Evolutionary conservation across 805 yeast genomes (phyloP).

Genomic region (Yarrowia phangngaensis): DNA sequence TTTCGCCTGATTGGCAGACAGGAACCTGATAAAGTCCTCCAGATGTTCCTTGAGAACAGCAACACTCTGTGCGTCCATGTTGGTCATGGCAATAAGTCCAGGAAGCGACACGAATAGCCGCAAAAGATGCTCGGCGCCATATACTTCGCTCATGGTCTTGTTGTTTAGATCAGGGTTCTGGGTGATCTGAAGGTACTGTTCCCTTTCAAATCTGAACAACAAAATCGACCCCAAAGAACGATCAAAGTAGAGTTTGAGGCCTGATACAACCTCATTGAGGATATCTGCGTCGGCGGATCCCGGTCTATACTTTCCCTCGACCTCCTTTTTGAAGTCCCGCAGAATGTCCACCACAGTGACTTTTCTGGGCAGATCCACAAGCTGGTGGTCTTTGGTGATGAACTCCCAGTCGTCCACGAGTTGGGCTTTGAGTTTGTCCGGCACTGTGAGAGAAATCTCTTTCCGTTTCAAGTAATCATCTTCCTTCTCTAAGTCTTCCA

Average conservation of each 20-base stretch:
- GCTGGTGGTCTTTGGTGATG: constrained; percentile 72
- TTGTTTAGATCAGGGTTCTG: constrained; percentile 38
- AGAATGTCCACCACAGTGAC: constrained; percentile 55
- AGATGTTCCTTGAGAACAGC: constrained; percentile 52
- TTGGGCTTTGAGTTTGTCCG: constrained; percentile 61
- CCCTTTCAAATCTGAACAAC: constrained; percentile 71
- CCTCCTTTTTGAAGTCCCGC: constrained; percentile 45
- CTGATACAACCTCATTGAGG: constrained; percentile 63
- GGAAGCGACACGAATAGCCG: constrained; percentile 77
- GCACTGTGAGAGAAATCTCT: constrained; percentile 57
- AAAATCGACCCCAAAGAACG: constrained; percentile 63
- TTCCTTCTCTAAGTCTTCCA: constrained; percentile 38
- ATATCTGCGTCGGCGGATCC: constrained; percentile 47
- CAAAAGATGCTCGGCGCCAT: constrained; percentile 79
- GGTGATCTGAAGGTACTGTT: constrained; percentile 58
- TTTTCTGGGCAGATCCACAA: constrained; percentile 61
- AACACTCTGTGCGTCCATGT: constrained; percentile 74
- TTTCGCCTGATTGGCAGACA: constrained; percentile 45
- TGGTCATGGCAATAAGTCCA: constrained; percentile 70
- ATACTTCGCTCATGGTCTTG: constrained; percentile 47
- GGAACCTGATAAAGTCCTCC: constrained; percentile 51
- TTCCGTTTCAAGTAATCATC: constrained; percentile 41
- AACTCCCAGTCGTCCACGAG: constrained; percentile 93
- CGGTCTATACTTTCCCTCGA: constrained; percentile 34
- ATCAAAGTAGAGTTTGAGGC: constrained; percentile 71